phyloP scores from a whole-genome alignment of 176 grass and related monocot species.

The Guadua angustifolia region DNA sequence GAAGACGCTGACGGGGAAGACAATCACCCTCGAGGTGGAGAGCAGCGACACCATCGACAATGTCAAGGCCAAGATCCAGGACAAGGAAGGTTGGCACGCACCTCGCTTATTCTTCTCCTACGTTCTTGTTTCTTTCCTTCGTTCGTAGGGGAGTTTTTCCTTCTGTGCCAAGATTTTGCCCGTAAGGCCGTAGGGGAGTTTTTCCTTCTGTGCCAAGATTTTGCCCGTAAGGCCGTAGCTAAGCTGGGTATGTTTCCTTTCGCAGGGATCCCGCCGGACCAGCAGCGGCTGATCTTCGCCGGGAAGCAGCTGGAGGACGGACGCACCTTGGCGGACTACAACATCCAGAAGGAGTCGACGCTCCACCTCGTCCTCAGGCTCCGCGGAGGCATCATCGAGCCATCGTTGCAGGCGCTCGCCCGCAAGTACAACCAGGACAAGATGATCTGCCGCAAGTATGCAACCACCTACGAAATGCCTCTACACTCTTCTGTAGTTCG shows the following conservation, averaged over 20 bases:
- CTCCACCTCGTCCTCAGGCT: constrained; percentile 83
- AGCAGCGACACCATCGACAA: constrained; percentile 99
- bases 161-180: neutral
- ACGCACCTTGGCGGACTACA: constrained; percentile 79
- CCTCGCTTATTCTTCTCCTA: neutral
- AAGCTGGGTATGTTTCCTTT: neutral
- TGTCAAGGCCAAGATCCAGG: constrained; percentile 97
- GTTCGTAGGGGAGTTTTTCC: neutral
- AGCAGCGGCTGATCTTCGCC: constrained; percentile 83
- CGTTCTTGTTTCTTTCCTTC: neutral
- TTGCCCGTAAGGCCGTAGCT: neutral
- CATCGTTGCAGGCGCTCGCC: constrained; percentile 53
- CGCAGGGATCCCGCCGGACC: constrained; percentile 79
- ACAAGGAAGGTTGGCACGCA: constrained; percentile 50
- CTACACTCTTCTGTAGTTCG: neutral
- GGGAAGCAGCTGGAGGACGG: constrained; percentile 86
- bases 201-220: neutral
- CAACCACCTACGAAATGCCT: neutral
- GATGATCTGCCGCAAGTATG: constrained; percentile 83
- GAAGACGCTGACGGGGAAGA: constrained; percentile 95
- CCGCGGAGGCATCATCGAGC: constrained; percentile 71
- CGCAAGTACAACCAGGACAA: constrained; percentile 69
- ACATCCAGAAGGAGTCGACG: constrained; percentile 91
- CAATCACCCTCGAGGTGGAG: constrained; percentile 98
- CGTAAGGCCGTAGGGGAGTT: neutral